Evolutionary conservation across 2,329 filamentous ascomycete genomes (phyloP), one percentile per base, ranked within the genome.

Genomic region (Colletotrichum ledebouriae): DNA sequence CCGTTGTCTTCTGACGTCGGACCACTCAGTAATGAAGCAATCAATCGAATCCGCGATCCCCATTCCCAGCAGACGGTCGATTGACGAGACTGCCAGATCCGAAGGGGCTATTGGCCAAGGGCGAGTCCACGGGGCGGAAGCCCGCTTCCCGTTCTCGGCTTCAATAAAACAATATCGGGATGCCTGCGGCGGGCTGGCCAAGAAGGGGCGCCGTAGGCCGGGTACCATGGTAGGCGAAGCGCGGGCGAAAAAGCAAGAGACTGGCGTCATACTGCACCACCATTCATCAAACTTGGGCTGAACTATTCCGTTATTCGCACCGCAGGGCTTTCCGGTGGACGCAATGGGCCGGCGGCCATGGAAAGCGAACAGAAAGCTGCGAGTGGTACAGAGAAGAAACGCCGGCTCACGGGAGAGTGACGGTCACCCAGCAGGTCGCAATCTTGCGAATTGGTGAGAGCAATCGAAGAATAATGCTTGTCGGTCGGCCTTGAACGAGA

Each of bases 231-330:
- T 11, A 53, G 15, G 25, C 13, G 22, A 57, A 47, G 37, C 41
- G 34, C 42, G 58, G 44, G 33, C 39, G 22, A 39, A 12, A 57
- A 4, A 56, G 7, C 50, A 29, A 44, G 33, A 44, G 61, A 55
- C 61, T 52, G 49, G 61, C 66, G 66, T 66, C 61, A 68, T 68
- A 56, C 55, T 22, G 42, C 61, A 56, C 55, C 61, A 56, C 33
- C 13, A 13, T 49, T 60, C 55, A 25, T 56, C 34, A 68, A 56
- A 66, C 34, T 60, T 50, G 44, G 15, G 49, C 22, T 41, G 53
- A 25, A 53, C 49, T 12, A 53, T 53, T 39, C 29, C 49, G 49
- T 53, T 53, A 53, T 33, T 29, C 49, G 9, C 25, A 44, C 37
- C 59, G 49, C 22, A 22, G 17, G 44, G 58, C 58, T 25, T 50